Base-by-base conservation (phyloP, 495 filamentous ascomycete genomes). In the Poronia punctata region DNA sequence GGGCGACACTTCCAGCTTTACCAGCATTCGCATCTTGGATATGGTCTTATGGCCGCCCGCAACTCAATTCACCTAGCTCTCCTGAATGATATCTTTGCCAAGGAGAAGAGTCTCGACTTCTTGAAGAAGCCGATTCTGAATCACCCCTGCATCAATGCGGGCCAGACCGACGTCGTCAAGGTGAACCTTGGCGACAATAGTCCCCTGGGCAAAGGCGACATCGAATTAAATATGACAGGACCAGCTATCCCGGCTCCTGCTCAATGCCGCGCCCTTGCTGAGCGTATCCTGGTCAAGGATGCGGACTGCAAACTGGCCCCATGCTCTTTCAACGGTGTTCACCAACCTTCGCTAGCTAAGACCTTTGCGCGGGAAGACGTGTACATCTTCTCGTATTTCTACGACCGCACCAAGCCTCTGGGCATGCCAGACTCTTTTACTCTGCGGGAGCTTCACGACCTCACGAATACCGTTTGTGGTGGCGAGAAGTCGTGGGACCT, bases 361-460 rank as follows among this genome's bases (percentile, higher is more conserved):
- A 98, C 92, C 1, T 97, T 98, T 54, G 70, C 88, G 12, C 72
- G 73, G 40, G 92, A 96, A 59, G 93, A 96, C 56, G 78, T 96
- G 16, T 98, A 88, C 68, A 86, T 95, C 47, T 89, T 98, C 65
- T 93, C 86, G 25, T 98, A 90, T 70, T 98, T 98, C 68, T 94
- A 80, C 67, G 92, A 98, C 70, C 89, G 92, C 55, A 88, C 86
- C 21, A 71, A 81, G 46, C 84, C 85, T 30, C 74, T 98, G 24
- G 92, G 92, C 48, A 95, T 98, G 87, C 92, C 93, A 2, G 86
- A 95, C 46, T 84, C 82, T 6, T 98, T 95, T 64, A 94, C 88
- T 6, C 63, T 98, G 20, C 71, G 78, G 23, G 93, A 98, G 64
- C 72, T 98, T 45, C 75, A 84, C 46, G 82, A 94, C 38, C 77